Conservation (phyloP, 805 yeast genomes). For the Teunomyces barrocoloradensis region DNA sequence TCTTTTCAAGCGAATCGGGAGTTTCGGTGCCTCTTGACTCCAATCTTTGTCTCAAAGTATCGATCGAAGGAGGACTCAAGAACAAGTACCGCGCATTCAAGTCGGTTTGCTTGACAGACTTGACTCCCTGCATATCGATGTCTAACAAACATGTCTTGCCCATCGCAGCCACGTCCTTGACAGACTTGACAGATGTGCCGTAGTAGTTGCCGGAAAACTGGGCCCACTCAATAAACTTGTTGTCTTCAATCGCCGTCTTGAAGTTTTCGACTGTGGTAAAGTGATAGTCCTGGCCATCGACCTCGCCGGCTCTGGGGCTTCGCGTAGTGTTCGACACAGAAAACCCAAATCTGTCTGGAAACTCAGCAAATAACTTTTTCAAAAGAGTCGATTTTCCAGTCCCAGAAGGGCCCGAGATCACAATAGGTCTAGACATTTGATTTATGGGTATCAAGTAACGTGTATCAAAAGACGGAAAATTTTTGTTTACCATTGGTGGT, state of each 20-base stretch:
- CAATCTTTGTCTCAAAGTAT: constrained; percentile 70
- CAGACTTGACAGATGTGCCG: constrained; percentile 89
- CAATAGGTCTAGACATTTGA: constrained; percentile 69
- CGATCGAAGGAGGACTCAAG: constrained; percentile 90
- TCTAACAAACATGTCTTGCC: constrained; percentile 87
- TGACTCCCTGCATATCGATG: constrained; percentile 99
- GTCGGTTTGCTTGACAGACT: constrained; percentile 78
- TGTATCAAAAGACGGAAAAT: neutral
- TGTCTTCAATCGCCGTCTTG: constrained; percentile 67
- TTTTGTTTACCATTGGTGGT: neutral
- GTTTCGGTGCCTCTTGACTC: constrained; percentile 95
- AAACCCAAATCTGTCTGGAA: constrained; percentile 87
- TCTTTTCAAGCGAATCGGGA: constrained; percentile 74
- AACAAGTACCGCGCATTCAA: constrained; percentile 84
- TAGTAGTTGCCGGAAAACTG: constrained; percentile 97
- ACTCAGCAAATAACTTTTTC: constrained; percentile 86
- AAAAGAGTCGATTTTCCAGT: constrained; percentile 94
- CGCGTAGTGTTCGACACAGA: constrained; percentile 94
- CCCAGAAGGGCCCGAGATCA: constrained; percentile 95
- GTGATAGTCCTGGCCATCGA: constrained; percentile 84
- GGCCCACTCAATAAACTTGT: constrained; percentile 94
- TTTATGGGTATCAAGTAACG: neutral
- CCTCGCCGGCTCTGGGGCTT: constrained; percentile 87
- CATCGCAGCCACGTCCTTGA: constrained; percentile 61
- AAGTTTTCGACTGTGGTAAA: constrained; percentile 79